A percentile compares a stretch with the other conserved stretches of the same genome.
Conservation (phyloP, 169 alveolate genomes). For the Eimeria nieschulzi region DNA sequence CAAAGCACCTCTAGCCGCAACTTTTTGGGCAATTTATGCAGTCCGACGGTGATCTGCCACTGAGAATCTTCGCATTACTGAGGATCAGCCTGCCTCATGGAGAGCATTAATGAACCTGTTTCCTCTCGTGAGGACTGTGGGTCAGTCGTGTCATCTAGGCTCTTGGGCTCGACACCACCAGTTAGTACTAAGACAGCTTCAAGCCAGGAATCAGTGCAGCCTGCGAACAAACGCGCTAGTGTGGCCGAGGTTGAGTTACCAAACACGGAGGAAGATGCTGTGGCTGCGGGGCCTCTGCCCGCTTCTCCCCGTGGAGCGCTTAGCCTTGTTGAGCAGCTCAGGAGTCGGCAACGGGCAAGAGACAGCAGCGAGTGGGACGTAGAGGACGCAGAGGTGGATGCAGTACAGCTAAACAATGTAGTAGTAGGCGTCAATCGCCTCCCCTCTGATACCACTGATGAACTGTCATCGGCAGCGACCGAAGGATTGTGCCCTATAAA, state of each 20-base stretch:
- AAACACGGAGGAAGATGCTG: background rate
- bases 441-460: slow-evolving; percentile 44
- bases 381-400: slow-evolving; percentile 50
- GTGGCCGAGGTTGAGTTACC: background rate
- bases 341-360: slow-evolving; percentile 31
- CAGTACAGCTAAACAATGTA: slow-evolving; percentile 13
- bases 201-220: too few relatives aligned
- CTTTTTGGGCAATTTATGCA: too few relatives aligned
- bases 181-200: too few relatives aligned
- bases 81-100: too few relatives aligned
- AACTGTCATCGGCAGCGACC: background rate
- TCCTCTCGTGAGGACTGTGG: too few relatives aligned
- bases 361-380: slow-evolving; percentile 52
- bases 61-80: too few relatives aligned
- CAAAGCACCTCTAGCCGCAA: too few relatives aligned
- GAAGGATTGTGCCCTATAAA: slow-evolving; percentile 11
- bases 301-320: slow-evolving; percentile 18
- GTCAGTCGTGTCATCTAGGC: too few relatives aligned
- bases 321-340: slow-evolving; percentile 42
- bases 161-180: too few relatives aligned
- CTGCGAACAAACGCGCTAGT: too few relatives aligned
- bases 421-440: slow-evolving; percentile 14
- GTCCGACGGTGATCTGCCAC: too few relatives aligned
- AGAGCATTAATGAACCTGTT: too few relatives aligned
- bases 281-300: background rate